Base-by-base conservation (phyloP, 129 eudicot genomes). In the Flaveria linearis region DNA sequence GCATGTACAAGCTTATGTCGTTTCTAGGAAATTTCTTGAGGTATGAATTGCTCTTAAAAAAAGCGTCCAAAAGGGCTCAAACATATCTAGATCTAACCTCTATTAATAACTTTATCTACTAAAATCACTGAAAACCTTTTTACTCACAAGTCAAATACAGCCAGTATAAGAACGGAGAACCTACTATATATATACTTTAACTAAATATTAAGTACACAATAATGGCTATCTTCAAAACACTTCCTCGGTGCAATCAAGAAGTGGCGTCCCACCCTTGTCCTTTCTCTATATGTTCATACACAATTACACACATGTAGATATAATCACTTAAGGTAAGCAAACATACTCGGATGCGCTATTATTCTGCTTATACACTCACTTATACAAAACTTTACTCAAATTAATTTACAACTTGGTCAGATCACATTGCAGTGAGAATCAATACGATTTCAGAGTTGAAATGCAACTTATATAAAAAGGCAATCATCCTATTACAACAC, bases 331-430 rank as follows among this genome's bases (percentile, higher is more conserved):
- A 70, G 22, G 23, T 23, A 50, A 26, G 30, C 73, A 11, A 11
- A 69, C 73, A 69, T 69, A 68, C 55, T n/a, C 13, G 13, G 45
- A 69, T 69, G 17, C 7, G 42, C 18, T 69, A 25, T 70, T 53
- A 70, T 71, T 53, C 62, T 71, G 33, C 17, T 51, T 26, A 71
- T 30, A 51, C 28, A 17, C 47, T 51, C 15, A 30, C 49, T 51
- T 71, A 30, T n/a, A 72, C 5, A 43, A 30, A 52, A 33, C 47
- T 55, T 18, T 36, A 33, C 33, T 52, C 33, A 4, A 16, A 72
- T 18, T 2, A 26, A 51, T 58, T 71, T 30, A 28, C n/a, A 26
- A 2, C 67, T 60, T 26, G 67, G 17, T 11, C 67, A 60, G 39
- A 60, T 60, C 67, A 25, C 36, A 58, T 58, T 14, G 53, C 75